Conservation (phyloP, 305 asterid genomes). For the Fraxinus baroniana region DNA sequence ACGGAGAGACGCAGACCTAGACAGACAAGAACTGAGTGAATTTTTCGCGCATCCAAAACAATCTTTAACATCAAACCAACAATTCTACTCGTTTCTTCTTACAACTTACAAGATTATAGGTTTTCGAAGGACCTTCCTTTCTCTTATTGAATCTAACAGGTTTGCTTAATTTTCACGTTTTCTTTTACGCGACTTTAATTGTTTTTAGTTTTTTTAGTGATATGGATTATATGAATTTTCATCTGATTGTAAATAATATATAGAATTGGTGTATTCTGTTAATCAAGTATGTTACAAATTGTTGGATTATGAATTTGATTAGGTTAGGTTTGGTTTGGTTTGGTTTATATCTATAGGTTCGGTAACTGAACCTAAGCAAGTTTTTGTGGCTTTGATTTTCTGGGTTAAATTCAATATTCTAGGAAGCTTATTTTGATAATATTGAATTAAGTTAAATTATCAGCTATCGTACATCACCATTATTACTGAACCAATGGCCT, state of each 20-base stretch:
- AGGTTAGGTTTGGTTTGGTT: neutral
- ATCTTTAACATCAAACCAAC: neutral
- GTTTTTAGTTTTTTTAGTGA: neutral
- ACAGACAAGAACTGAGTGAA: neutral
- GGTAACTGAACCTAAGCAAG: constrained; percentile 11
- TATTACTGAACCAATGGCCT: constrained; percentile 7
- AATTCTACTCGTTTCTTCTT: neutral
- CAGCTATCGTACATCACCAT: neutral
- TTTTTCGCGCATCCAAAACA: neutral
- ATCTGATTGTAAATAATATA: constrained; percentile 21
- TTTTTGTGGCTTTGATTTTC: neutral
- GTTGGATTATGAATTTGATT: neutral
- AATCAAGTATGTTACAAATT: neutral
- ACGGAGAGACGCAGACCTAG: neutral
- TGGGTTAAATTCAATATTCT: constrained; percentile 1
- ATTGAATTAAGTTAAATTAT: constrained; percentile 2
- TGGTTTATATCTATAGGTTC: neutral
- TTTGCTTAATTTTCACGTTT: constrained; percentile 19
- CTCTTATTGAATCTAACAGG: constrained; percentile 22
- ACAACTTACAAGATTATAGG: neutral
- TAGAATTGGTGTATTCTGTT: neutral
- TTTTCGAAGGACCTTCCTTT: neutral
- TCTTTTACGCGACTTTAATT: neutral
- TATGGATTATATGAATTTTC: neutral
- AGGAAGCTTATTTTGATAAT: neutral